Percentiles rank a stretch among this genome's conserved stretches.
These are phyloP conservation scores for Nemania diffusa DNA, from an alignment of 2,329 filamentous ascomycete species.

Conservation along the genomic window DNA sequence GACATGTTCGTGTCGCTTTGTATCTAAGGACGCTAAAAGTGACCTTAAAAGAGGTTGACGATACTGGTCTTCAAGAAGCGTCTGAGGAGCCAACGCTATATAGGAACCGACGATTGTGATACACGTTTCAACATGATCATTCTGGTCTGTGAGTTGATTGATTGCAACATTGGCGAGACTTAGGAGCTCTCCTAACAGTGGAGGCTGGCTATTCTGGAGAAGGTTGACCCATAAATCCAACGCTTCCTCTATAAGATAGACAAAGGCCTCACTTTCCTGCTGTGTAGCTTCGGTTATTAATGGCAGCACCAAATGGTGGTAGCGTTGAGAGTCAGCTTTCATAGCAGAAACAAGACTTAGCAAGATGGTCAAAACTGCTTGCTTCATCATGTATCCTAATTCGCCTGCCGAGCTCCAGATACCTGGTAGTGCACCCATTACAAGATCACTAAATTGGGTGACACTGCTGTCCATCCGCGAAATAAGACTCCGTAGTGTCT, in stretches of 20 bases:
- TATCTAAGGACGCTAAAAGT: slow-evolving; percentile 61
- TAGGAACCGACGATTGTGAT: slow-evolving; percentile 76
- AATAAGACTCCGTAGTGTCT: slow-evolving; percentile 84
- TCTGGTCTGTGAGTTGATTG: slow-evolving; percentile 73
- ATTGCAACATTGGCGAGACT: slow-evolving; percentile 71
- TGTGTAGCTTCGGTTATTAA: slow-evolving; percentile 84
- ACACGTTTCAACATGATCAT: slow-evolving; percentile 69
- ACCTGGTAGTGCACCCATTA: slow-evolving; percentile 81
- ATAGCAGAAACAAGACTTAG: slow-evolving; percentile 87
- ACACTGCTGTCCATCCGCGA: slow-evolving; percentile 81
- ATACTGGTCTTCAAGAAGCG: slow-evolving; percentile 68
- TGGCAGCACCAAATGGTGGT: slow-evolving; percentile 83
- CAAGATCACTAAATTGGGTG: slow-evolving; percentile 76
- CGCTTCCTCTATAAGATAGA: slow-evolving; percentile 91
- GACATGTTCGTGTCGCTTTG: slow-evolving; percentile 66
- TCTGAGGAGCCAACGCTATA: slow-evolving; percentile 74
- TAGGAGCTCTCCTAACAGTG: slow-evolving; percentile 70
- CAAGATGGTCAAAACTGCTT: slow-evolving; percentile 88
- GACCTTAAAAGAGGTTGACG: slow-evolving; percentile 62
- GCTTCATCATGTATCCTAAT: slow-evolving; percentile 92
- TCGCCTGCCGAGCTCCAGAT: slow-evolving; percentile 85
- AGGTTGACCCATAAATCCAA: slow-evolving; percentile 89
- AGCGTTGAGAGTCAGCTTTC: slow-evolving; percentile 79
- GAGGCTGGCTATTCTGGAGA: slow-evolving; percentile 71
- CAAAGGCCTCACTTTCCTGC: slow-evolving; percentile 76